Conservation (phyloP, 345 rosid species). For the Sonneratia alba region DNA sequence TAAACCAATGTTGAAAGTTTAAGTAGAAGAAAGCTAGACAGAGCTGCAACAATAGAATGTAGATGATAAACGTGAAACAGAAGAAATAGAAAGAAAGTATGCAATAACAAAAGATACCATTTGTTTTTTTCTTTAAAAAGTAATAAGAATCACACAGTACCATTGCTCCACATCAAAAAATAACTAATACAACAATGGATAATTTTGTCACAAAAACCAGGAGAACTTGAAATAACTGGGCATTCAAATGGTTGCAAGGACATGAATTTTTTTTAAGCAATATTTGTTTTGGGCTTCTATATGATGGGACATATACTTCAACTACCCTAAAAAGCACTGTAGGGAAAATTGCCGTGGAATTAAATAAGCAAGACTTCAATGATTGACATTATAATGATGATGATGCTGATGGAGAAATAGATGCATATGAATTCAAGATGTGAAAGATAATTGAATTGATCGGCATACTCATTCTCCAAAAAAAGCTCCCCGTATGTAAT, state of each 20-base stretch:
- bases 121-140: not conserved
- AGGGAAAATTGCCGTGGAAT: not conserved
- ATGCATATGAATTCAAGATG: not conserved
- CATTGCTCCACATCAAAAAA: not conserved
- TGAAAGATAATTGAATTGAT: constrained; percentile 5
- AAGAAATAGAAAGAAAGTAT: not conserved
- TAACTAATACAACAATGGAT: not conserved
- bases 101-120: not conserved
- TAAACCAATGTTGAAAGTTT: not conserved
- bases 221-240: not conserved
- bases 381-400: not conserved
- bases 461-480: constrained; percentile 81
- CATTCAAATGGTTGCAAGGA: not conserved
- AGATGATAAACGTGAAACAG: not conserved
- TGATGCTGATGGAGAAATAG: not conserved
- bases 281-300: not conserved
- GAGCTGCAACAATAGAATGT: not conserved
- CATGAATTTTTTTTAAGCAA: not conserved
- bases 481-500: constrained; percentile 94
- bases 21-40: not conserved
- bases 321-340: not conserved
- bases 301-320: not conserved
- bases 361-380: not conserved
- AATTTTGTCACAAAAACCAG: not conserved
- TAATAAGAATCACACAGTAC: not conserved